These are phyloP conservation scores for Annulohypoxylon nitens DNA, from an alignment of 495 filamentous ascomycete genomes.

Conservation along the genomic window DNA sequence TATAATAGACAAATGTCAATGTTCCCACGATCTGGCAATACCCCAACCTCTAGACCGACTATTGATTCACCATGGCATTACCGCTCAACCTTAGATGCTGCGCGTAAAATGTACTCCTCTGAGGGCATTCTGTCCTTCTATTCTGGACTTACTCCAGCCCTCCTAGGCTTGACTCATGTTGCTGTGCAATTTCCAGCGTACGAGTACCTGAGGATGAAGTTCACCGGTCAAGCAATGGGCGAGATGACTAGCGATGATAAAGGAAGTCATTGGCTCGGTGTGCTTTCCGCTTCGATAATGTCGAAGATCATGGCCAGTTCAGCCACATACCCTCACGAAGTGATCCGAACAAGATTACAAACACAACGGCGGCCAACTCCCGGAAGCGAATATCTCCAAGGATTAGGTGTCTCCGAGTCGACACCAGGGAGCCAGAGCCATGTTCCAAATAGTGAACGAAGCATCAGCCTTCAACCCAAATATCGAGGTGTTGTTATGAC, in stretches of 20 bases:
- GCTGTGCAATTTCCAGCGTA: slow-evolving; percentile 98
- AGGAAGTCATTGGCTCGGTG: slow-evolving; percentile 69
- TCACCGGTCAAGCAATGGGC: slow-evolving; percentile 90
- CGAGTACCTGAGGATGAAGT: slow-evolving; percentile 89
- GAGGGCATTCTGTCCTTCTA: slow-evolving; percentile 95
- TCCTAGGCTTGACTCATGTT: slow-evolving; percentile 93
- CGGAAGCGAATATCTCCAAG: slow-evolving; percentile 73
- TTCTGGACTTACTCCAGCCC: slow-evolving; percentile 90
- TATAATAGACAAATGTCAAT: slow-evolving; percentile 54
- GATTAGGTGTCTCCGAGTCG: slow-evolving; percentile 59
- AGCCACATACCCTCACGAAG: slow-evolving; percentile 97
- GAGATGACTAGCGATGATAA: slow-evolving; percentile 57
- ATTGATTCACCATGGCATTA: slow-evolving; percentile 88
- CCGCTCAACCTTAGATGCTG: slow-evolving; percentile 85
- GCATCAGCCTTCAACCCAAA: slow-evolving; percentile 63
- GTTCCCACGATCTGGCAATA: slow-evolving; percentile 60
- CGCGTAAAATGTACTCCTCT: slow-evolving; percentile 90
- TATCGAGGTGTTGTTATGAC: slow-evolving; percentile 88
- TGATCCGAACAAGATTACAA: slow-evolving; percentile 89
- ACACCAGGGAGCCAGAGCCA: slow-evolving; percentile 49
- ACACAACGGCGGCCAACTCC: slow-evolving; percentile 79
- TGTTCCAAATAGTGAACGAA: slow-evolving; percentile 45
- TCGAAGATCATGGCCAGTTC: slow-evolving; percentile 96
- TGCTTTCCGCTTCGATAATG: slow-evolving; percentile 88
- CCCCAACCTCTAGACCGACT: slow-evolving; percentile 62